Evolutionary conservation across 2,329 filamentous ascomycete genomes (phyloP), one percentile per base, ranked within the genome.

Genomic region (Cladosporium phlei): DNA sequence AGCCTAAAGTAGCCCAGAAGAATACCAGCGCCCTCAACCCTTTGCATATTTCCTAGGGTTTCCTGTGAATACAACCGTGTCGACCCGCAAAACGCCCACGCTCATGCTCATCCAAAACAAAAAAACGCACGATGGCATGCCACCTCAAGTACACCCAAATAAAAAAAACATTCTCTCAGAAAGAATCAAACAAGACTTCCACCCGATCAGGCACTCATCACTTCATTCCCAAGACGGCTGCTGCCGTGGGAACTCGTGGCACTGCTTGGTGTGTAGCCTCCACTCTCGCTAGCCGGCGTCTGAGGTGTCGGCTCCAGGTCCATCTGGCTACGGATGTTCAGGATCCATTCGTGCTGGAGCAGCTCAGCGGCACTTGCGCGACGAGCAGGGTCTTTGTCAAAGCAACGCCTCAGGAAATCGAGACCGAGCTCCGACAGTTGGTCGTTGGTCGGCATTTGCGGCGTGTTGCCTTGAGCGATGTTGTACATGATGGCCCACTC

Each of bases 401-500:
- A 97, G 72, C 91, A 97, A 54, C 79, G 81, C 58, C 80, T 80
- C 55, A 98, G 67, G 62, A 98, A 97, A 63, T 97, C 89, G 53
- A 96, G 82, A 17, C 93, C 93, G 47, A 80, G 69, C 0, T 83
- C 78, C 60, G 86, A 93, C 53, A 98, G 78, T 67, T 97, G 91
- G 43, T 97, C 91, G 1, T 74, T 65, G 1, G 80, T 76, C 2
- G 93, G 93, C 47, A 96, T 75, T 63, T 88, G 85, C 5, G 93
- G 93, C 38, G 89, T 86, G 59, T 96, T 95, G 54, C 93, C 93
- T 64, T 95, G 91, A 1, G 93, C 93, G 61, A 98, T 98, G 72
- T 97, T 97, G 77, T 96, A 98, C 93, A 98, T 98, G 71, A 98
- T 97, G 32, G 93, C 93, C 89, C 90, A 98, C 68, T 98, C 93